Percentiles rank a stretch among this genome's conserved stretches.
These are phyloP conservation scores for Globisporangium lucens DNA, from an alignment of 352 stramenopile species.

Conservation along the genomic window DNA sequence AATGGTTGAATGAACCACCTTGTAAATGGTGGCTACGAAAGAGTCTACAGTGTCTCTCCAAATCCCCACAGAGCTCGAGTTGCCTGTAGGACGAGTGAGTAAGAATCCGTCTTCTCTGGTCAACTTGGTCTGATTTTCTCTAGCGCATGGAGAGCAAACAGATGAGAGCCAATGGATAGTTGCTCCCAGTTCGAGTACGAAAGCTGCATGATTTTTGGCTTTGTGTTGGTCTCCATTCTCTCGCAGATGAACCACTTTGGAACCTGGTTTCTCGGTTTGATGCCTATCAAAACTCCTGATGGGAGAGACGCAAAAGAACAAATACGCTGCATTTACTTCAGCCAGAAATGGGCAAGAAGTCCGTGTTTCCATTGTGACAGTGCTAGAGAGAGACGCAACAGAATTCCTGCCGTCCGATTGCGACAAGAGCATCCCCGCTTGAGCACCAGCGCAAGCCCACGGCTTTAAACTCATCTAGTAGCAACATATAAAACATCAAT, in stretches of 20 bases:
- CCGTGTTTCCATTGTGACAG: neutral
- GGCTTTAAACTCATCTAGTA: conserved; percentile 61
- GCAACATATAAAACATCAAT: conserved; percentile 1
- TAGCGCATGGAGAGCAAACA: too few species aligned
- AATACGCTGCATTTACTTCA: neutral
- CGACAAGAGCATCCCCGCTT: conserved; percentile 43
- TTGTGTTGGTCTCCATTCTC: too few species aligned
- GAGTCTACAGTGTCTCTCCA: neutral
- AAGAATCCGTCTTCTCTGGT: neutral
- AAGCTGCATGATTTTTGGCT: neutral
- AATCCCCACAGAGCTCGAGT: neutral
- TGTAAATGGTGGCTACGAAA: neutral
- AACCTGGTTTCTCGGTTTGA: neutral
- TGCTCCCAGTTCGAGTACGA: neutral
- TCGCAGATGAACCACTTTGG: too few species aligned
- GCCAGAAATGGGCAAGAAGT: neutral
- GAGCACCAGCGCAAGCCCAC: conserved; percentile 68
- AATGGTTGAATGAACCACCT: neutral
- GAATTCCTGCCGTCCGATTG: conserved; percentile 63
- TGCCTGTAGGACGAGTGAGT: neutral
- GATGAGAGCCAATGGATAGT: neutral
- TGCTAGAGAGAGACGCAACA: conserved; percentile 54
- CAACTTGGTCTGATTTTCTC: neutral
- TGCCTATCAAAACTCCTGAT: neutral
- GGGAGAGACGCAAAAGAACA: neutral